Conservation (phyloP, 306 rosid genomes). For the Prunus mume region DNA sequence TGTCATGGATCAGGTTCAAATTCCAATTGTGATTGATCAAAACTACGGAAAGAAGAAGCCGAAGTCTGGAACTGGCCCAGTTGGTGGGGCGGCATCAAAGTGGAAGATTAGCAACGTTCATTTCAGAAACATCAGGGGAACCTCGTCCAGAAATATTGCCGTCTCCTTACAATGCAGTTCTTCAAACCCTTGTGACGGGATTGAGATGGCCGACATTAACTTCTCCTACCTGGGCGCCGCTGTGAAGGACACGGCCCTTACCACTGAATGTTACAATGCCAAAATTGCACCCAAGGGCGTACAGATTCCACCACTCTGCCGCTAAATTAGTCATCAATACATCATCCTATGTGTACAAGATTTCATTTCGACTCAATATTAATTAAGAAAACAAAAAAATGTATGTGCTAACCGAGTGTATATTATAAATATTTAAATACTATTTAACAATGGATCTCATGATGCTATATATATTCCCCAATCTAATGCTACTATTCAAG, state of each 20-base stretch:
- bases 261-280: constrained; percentile 46
- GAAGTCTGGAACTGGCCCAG: background rate
- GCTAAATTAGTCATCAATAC: background rate
- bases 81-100: constrained; percentile 24
- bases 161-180: constrained; percentile 56
- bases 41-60: constrained; percentile 31
- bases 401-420: background rate
- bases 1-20: constrained; percentile 39
- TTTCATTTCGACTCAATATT: background rate
- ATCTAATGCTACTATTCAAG: too few species aligned
- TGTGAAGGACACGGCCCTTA: background rate
- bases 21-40: constrained; percentile 66
- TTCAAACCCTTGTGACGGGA: constrained; percentile 36
- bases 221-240: constrained; percentile 24
- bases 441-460: too few species aligned
- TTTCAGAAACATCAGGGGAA: constrained; percentile 57
- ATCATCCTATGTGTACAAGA: constrained; percentile 3
- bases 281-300: constrained; percentile 36
- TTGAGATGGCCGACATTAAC: constrained; percentile 44
- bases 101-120: constrained; percentile 59
- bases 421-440: too few species aligned
- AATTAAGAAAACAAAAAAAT: too few species aligned
- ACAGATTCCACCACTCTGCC: constrained; percentile 46
- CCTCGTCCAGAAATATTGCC: constrained; percentile 37
- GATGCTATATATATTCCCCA: too few species aligned